Percentiles rank a stretch among this genome's conserved stretches.
These are phyloP conservation scores for Aspergillus chevalieri DNA, from an alignment of 2,329 filamentous ascomycete genomes.

Conservation along the genomic window DNA sequence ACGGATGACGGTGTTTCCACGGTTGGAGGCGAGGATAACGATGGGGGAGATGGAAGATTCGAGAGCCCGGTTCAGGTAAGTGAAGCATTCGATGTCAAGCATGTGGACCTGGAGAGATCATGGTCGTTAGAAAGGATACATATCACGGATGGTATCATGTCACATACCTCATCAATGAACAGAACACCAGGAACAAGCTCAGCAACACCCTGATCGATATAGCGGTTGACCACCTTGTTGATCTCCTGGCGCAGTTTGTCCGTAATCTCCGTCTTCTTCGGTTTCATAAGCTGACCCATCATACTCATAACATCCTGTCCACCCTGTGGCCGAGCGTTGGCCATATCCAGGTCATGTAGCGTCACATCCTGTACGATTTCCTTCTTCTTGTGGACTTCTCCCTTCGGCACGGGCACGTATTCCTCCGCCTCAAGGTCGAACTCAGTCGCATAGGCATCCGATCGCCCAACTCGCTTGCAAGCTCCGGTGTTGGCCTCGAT, in stretches of 20 bases:
- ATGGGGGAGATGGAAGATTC: slow-evolving; percentile 93
- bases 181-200: slow-evolving; percentile 96
- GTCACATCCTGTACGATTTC: slow-evolving; percentile 99
- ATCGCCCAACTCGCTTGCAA: slow-evolving; percentile 92
- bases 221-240: slow-evolving; percentile 98
- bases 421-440: slow-evolving; percentile 98
- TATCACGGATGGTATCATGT: not conserved
- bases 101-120: slow-evolving; percentile 70
- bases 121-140: not conserved
- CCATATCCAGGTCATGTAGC: slow-evolving; percentile 90
- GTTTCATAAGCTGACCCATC: slow-evolving; percentile 99
- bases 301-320: slow-evolving; percentile 99
- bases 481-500: slow-evolving; percentile 98
- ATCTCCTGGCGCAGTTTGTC: slow-evolving; percentile 94
- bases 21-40: slow-evolving; percentile 94
- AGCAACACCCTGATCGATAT: slow-evolving; percentile 96
- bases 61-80: slow-evolving; percentile 95
- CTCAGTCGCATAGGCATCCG: slow-evolving; percentile 94
- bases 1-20: slow-evolving; percentile 86
- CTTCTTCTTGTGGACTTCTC: slow-evolving; percentile 99
- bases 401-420: slow-evolving; percentile 97
- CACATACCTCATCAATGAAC: slow-evolving; percentile 89
- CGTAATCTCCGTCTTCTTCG: slow-evolving; percentile 98
- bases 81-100: slow-evolving; percentile 99
- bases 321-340: slow-evolving; percentile 89